Conservation (phyloP, 2,329 filamentous ascomycete genomes). For the Penicillium sclerotigenum region DNA sequence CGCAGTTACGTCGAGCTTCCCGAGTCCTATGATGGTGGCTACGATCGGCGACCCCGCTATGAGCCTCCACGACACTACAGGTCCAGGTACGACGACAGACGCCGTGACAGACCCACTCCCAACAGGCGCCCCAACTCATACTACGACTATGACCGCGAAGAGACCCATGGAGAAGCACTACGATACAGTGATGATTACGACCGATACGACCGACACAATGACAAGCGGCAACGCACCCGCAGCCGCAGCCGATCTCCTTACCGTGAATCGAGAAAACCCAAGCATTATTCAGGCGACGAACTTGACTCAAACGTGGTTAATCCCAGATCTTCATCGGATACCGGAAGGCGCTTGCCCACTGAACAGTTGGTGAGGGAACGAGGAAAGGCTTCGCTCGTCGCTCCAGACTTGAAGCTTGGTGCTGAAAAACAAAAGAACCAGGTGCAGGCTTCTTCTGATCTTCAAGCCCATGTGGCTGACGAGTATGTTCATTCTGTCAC, state of each 20-base stretch:
- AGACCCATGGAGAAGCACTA: constrained; percentile 38
- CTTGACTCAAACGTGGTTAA: constrained; percentile 27
- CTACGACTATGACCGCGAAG: constrained; percentile 52
- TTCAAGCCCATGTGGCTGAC: constrained; percentile 34
- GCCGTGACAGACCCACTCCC: constrained; percentile 41
- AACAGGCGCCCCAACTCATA: constrained; percentile 43
- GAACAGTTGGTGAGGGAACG: constrained; percentile 64
- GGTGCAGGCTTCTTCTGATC: constrained; percentile 49
- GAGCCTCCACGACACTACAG: constrained; percentile 34
- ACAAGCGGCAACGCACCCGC: constrained; percentile 57
- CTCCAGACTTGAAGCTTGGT: constrained; percentile 59
- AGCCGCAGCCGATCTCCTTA: constrained; percentile 52
- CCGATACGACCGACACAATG: constrained; percentile 44
- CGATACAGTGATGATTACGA: constrained; percentile 52
- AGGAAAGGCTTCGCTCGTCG: constrained; percentile 55
- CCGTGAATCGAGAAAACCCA: constrained; percentile 38
- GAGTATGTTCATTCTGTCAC: constrained; percentile 40
- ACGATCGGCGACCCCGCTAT: constrained; percentile 28
- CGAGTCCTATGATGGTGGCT: constrained; percentile 24
- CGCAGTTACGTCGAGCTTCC: constrained; percentile 42
- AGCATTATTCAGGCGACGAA: constrained; percentile 40
- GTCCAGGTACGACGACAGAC: constrained; percentile 40
- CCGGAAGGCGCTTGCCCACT: constrained; percentile 51
- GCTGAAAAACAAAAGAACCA: constrained; percentile 66
- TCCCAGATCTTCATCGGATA: constrained; percentile 29